Evolutionary conservation across 495 filamentous ascomycete genomes (phyloP).

Genomic region (Talaromyces stipitatus): DNA sequence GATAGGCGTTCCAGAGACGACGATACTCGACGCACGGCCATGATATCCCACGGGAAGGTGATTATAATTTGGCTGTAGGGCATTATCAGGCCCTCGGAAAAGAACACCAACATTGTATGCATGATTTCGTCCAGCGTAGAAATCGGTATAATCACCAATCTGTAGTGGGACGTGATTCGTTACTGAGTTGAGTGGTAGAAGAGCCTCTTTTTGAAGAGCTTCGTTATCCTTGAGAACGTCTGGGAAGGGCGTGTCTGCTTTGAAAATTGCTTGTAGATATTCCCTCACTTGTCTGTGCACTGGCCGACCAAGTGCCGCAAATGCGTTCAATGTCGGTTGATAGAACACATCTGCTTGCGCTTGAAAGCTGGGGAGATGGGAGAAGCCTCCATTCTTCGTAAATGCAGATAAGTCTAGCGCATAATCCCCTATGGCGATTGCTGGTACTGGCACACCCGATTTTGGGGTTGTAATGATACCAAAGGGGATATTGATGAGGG

Average conservation of each 20-base stretch:
- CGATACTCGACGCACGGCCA: slow-evolving; percentile 71
- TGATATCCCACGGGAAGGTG: slow-evolving; percentile 89
- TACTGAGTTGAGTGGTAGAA: slow-evolving; percentile 51
- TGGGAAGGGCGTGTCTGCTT: slow-evolving; percentile 49
- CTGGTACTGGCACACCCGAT: slow-evolving; percentile 51
- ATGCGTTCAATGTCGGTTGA: slow-evolving; percentile 69
- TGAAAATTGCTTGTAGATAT: slow-evolving; percentile 67
- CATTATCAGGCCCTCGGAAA: slow-evolving; percentile 75
- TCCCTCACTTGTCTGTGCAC: slow-evolving; percentile 65
- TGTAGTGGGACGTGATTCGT: slow-evolving; percentile 74
- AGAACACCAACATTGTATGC: slow-evolving; percentile 73
- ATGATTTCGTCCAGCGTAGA: slow-evolving; percentile 89
- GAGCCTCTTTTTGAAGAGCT: slow-evolving; percentile 39
- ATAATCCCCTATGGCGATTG: slow-evolving; percentile 71
- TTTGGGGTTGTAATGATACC: slow-evolving; percentile 67
- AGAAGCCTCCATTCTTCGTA: slow-evolving; percentile 50
- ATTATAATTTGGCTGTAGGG: slow-evolving; percentile 83
- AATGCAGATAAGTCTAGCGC: slow-evolving; percentile 71
- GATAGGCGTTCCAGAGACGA: slow-evolving; percentile 68
- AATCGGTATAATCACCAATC: slow-evolving; percentile 96
- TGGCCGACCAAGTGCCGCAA: slow-evolving; percentile 67
- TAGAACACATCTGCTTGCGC: slow-evolving; percentile 55
- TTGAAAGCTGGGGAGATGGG: slow-evolving; percentile 49
- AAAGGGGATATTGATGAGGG: slow-evolving; percentile 85
- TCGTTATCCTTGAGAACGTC: slow-evolving; percentile 52